These are phyloP conservation scores for Puccinia novopanici DNA, from an alignment of 1,284 basidiomycete genomes.

Conservation along the genomic window DNA sequence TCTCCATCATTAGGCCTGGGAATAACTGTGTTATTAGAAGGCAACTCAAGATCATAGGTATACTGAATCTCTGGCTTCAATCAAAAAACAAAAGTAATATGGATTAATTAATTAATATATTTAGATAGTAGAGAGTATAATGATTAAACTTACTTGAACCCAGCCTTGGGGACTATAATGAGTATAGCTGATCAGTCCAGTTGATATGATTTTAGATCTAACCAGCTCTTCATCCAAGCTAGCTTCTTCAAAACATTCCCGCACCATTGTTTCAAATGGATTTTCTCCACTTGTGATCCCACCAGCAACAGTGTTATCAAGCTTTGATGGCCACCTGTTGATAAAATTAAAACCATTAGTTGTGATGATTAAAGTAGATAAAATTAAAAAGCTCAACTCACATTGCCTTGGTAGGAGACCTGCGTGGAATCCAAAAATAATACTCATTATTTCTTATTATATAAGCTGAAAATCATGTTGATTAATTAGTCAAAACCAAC, in stretches of 20 bases:
- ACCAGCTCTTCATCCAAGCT: constrained; percentile 71
- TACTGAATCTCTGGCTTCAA: constrained; percentile 73
- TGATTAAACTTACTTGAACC: neutral
- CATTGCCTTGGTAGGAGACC: constrained; percentile 83
- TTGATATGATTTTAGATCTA: constrained; percentile 64
- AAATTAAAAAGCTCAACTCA: constrained; percentile 60
- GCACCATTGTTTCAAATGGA: constrained; percentile 75
- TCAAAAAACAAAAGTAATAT: neutral
- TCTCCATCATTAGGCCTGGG: constrained; percentile 84
- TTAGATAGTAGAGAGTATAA: neutral
- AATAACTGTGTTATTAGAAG: constrained; percentile 62
- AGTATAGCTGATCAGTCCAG: constrained; percentile 64
- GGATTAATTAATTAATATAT: neutral
- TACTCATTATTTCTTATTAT: constrained; percentile 53
- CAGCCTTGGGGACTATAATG: constrained; percentile 58
- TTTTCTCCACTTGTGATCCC: constrained; percentile 70
- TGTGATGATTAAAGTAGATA: too few species aligned
- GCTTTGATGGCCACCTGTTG: constrained; percentile 23
- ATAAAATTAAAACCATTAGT: neutral
- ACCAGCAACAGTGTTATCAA: constrained; percentile 61
- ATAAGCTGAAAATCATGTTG: constrained; percentile 54
- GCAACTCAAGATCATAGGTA: constrained; percentile 75
- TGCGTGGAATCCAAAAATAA: constrained; percentile 81
- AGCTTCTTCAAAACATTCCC: constrained; percentile 92
- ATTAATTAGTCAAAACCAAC: too few species aligned